A percentile compares a stretch with the other conserved stretches of the same genome.
Conservation (phyloP, 75 land plant species). For the Larix kaempferi region DNA sequence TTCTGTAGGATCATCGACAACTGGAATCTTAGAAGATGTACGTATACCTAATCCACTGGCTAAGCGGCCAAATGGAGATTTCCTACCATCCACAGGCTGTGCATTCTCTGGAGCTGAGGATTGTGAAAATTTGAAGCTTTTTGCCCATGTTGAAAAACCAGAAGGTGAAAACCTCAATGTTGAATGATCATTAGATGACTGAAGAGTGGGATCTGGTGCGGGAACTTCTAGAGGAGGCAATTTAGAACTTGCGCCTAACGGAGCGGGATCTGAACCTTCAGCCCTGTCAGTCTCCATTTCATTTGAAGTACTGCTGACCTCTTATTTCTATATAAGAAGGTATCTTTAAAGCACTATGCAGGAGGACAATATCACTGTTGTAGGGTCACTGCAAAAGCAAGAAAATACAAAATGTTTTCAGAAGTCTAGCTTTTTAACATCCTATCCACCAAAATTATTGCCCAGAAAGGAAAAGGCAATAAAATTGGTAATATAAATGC, state of each 20-base stretch:
- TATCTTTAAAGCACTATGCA: too few species aligned
- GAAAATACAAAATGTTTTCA: too few species aligned
- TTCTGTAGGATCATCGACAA: slow-evolving; percentile 33
- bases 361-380: too few species aligned
- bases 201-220: background rate
- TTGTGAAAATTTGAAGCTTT: slow-evolving; percentile 57
- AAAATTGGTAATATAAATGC: too few species aligned
- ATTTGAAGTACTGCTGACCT: background rate
- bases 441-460: too few species aligned
- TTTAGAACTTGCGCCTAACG: background rate
- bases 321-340: too few species aligned
- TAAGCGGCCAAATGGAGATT: slow-evolving; percentile 59
- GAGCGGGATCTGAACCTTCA: slow-evolving; percentile 5
- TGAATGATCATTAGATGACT: background rate
- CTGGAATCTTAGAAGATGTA: slow-evolving; percentile 40
- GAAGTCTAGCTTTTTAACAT: too few species aligned
- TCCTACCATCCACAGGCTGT: slow-evolving; percentile 31
- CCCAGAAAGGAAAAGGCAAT: too few species aligned
- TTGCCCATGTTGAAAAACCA: slow-evolving; percentile 75
- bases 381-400: too few species aligned
- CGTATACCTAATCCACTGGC: slow-evolving; percentile 68
- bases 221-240: background rate
- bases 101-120: slow-evolving; percentile 36
- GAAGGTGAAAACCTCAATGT: slow-evolving; percentile 45
- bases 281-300: slow-evolving; percentile 6